A percentile compares a stretch with the other conserved stretches of the same genome.
Conservation (phyloP, 495 filamentous ascomycete species). For the Glonium stellatum region DNA sequence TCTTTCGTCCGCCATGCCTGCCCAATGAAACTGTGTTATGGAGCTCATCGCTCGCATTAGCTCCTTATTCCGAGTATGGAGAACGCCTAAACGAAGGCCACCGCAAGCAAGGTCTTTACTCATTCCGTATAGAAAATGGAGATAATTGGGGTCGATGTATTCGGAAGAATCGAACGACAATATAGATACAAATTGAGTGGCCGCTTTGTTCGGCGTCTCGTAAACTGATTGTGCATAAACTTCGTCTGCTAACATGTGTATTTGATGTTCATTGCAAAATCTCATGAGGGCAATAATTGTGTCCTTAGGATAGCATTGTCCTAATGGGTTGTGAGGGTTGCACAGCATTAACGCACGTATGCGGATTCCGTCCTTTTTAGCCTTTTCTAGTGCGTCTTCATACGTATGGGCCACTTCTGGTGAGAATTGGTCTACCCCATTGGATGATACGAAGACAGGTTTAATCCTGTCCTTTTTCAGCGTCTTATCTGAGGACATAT, state of each 20-base stretch:
- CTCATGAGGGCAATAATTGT: slow-evolving; percentile 41
- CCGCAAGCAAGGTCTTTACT: slow-evolving; percentile 53
- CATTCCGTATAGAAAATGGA: slow-evolving; percentile 58
- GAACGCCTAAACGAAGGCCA: slow-evolving; percentile 48
- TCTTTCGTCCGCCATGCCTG: slow-evolving; percentile 42
- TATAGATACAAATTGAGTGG: slow-evolving; percentile 43
- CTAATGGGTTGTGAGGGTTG: slow-evolving; percentile 55
- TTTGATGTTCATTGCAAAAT: slow-evolving; percentile 45
- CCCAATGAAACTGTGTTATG: slow-evolving; percentile 42
- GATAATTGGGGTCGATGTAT: slow-evolving; percentile 43
- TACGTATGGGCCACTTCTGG: slow-evolving; percentile 6
- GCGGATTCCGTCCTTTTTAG: slow-evolving; percentile 3
- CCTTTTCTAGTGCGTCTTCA: slow-evolving; percentile 6
- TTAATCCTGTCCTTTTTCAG: background rate
- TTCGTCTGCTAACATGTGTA: slow-evolving; percentile 57
- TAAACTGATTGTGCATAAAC: slow-evolving; percentile 49
- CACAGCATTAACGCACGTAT: slow-evolving; percentile 42
- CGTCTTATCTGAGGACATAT: no score
- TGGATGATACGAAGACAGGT: slow-evolving; percentile 14
- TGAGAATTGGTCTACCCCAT: slow-evolving; percentile 13
- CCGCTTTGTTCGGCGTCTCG: slow-evolving; percentile 27
- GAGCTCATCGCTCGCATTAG: slow-evolving; percentile 39
- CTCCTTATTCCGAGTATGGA: slow-evolving; percentile 45
- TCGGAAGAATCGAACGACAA: slow-evolving; percentile 42
- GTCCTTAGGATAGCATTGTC: slow-evolving; percentile 46